These are phyloP conservation scores for Plasmodium falciparum DNA, from an alignment of 169 alveolate species.

Conservation along the genomic window DNA sequence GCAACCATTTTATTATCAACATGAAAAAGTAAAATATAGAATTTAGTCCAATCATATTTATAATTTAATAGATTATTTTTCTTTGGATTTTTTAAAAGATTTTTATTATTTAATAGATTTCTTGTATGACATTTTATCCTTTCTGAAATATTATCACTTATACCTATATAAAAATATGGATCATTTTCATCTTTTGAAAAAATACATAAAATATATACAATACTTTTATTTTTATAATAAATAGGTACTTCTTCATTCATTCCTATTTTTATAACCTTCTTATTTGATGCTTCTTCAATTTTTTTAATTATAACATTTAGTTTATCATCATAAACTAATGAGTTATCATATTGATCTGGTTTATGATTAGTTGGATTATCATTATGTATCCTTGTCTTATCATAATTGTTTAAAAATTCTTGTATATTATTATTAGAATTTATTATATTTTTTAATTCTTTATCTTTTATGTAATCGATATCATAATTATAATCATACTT, in stretches of 20 bases:
- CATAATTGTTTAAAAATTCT: not conserved
- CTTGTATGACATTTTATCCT: conserved; percentile 64
- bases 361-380: not conserved
- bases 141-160: conserved; percentile 77
- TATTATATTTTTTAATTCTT: not conserved
- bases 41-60: conserved; percentile 35
- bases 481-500: not conserved
- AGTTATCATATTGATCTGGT: not conserved
- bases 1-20: conserved; percentile 71
- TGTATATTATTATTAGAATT: not conserved
- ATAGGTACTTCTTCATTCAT: conserved; percentile 75
- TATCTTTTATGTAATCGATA: not conserved
- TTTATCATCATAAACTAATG: conserved; percentile 27
- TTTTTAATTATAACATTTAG: conserved; percentile 21
- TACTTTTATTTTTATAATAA: conserved; percentile 73
- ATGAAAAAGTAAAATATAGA: conserved; percentile 62
- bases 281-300: conserved; percentile 34
- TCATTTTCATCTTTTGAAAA: conserved; percentile 23
- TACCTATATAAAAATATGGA: conserved; percentile 76
- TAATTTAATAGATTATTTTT: conserved; percentile 57
- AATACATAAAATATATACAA: conserved; percentile 69
- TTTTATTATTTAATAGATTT: conserved; percentile 69
- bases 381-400: not conserved
- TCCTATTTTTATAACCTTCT: conserved; percentile 33
- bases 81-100: conserved; percentile 67